Conservation (phyloP, 768 basidiomycete species). For the Pleurotus platypus region DNA sequence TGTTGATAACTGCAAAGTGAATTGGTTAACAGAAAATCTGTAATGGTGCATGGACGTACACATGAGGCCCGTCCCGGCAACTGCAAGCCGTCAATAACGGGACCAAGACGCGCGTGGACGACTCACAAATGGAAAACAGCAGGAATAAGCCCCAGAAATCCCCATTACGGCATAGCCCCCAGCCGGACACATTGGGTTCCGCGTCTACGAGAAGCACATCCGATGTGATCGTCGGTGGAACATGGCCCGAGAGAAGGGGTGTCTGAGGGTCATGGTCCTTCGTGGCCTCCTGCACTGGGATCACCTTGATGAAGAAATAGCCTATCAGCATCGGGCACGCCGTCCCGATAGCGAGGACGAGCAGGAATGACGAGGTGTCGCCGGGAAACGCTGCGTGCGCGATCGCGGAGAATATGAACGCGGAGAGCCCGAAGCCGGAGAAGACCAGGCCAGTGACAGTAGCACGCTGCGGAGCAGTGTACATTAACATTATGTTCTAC, state of each 20-base stretch:
- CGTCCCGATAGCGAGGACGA: constrained; percentile 75
- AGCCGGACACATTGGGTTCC: constrained; percentile 8
- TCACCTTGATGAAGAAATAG: constrained; percentile 60
- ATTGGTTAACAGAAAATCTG: background rate
- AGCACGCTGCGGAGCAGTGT: constrained; percentile 47
- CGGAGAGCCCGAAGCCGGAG: constrained; percentile 92
- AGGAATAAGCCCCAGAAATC: constrained; percentile 33
- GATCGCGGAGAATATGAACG: constrained; percentile 83
- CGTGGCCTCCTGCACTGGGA: constrained; percentile 45
- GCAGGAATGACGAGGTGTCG: constrained; percentile 73
- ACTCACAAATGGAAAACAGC: constrained; percentile 56
- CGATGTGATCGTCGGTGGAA: background rate
- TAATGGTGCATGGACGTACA: constrained; percentile 35
- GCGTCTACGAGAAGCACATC: background rate
- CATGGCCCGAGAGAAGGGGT: constrained; percentile 11
- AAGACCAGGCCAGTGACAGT: constrained; percentile 75
- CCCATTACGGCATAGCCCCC: constrained; percentile 15
- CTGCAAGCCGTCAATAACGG: constrained; percentile 23
- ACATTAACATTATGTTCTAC: background rate
- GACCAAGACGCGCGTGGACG: constrained; percentile 27
- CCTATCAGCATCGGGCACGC: constrained; percentile 79
- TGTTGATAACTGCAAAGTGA: constrained; percentile 64
- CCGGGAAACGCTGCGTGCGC: constrained; percentile 72
- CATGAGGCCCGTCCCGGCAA: constrained; percentile 75
- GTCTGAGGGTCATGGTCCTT: constrained; percentile 8